Evolutionary conservation across 2,329 filamentous ascomycete genomes (phyloP).

Genomic region (Penicillium sp.): DNA sequence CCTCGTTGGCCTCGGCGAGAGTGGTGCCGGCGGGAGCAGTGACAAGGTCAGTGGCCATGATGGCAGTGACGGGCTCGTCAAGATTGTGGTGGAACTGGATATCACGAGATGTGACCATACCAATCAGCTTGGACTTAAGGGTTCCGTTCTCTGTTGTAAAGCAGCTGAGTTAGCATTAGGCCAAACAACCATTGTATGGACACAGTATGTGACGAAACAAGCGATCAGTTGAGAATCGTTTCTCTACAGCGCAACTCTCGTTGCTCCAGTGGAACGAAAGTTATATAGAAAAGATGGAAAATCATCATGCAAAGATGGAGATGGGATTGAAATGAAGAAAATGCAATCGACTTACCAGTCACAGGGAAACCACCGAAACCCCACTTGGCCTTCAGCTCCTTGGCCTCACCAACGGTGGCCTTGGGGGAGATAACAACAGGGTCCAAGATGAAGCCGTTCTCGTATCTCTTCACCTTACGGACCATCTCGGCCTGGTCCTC

Average conservation of each 20-base stretch:
- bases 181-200: conserved; percentile 1
- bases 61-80: conserved; percentile 68
- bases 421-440: conserved; percentile 83
- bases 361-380: conserved; percentile 98
- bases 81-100: conserved; percentile 88
- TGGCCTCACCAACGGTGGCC: conserved; percentile 87
- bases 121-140: conserved; percentile 89
- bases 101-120: conserved; percentile 96
- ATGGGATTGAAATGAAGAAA: conserved; percentile 15
- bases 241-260: conserved; percentile 80
- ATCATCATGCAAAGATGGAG: conserved; percentile 59
- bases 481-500: conserved; percentile 98
- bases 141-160: conserved; percentile 71
- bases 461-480: conserved; percentile 96
- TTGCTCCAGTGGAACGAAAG: conserved; percentile 99
- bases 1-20: conserved; percentile 82
- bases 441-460: conserved; percentile 98
- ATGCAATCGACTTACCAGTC: conserved; percentile 67
- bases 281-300: conserved; percentile 65
- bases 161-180: conserved; percentile 17
- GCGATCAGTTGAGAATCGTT: conserved; percentile 49
- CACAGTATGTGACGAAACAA: conserved; percentile 8
- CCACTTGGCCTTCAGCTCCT: conserved; percentile 93
- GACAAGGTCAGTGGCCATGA: conserved; percentile 94
- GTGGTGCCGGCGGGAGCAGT: conserved; percentile 80